phyloP scores from a whole-genome alignment of 805 yeast species.

The Kodamaea nitidulidarum region DNA sequence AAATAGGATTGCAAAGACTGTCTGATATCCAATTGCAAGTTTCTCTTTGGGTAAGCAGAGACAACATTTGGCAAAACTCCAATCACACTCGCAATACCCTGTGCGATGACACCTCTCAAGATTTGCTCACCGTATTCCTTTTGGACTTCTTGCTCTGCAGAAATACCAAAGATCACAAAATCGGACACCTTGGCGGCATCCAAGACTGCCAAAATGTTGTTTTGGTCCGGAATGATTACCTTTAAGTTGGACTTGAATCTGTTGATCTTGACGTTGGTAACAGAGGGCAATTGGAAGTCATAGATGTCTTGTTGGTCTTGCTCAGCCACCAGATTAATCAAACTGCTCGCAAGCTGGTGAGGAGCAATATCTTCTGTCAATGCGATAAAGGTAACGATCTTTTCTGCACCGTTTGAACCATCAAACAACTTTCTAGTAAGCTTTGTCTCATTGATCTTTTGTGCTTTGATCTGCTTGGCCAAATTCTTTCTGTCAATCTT shows the following conservation, averaged over 20 bases:
- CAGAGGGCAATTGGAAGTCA: constrained; percentile 40
- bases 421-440: constrained; percentile 69
- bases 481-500: constrained; percentile 70
- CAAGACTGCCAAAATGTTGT: constrained; percentile 61
- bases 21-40: constrained; percentile 63
- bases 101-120: constrained; percentile 81
- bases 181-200: constrained; percentile 91
- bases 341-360: constrained; percentile 47
- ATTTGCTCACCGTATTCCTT: constrained; percentile 80
- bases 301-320: constrained; percentile 21
- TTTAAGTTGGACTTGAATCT: constrained; percentile 76
- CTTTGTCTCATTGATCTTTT: constrained; percentile 60
- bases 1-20: constrained; percentile 42
- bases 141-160: constrained; percentile 82
- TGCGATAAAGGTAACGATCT: constrained; percentile 76
- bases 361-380: constrained; percentile 68
- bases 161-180: constrained; percentile 82
- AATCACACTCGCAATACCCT: constrained; percentile 81
- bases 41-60: constrained; percentile 62
- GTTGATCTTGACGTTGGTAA: constrained; percentile 48
- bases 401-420: constrained; percentile 76
- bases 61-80: constrained; percentile 78
- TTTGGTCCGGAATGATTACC: constrained; percentile 66
- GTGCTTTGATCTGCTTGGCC: constrained; percentile 70
- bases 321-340: constrained; percentile 38